phyloP scores from a whole-genome alignment of 2,329 filamentous ascomycete species.

The Ceratocystis variospora region DNA sequence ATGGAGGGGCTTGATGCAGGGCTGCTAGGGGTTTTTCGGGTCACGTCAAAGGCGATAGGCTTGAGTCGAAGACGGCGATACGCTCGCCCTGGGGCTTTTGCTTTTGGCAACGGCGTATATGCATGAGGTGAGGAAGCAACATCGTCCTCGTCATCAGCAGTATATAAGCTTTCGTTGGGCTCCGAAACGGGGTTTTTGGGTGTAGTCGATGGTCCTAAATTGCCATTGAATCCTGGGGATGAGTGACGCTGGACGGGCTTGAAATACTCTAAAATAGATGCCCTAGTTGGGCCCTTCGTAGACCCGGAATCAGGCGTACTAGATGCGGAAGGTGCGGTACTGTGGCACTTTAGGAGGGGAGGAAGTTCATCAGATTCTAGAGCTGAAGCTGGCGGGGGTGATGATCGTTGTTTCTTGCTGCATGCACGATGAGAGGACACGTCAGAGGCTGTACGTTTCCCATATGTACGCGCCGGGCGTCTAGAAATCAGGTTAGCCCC shows the following conservation, averaged over 20 bases:
- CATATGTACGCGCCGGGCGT: constrained; percentile 29
- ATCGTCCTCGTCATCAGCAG: not conserved
- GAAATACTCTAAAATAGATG: constrained; percentile 32
- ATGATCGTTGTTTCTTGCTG: constrained; percentile 23
- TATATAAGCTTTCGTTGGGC: not conserved
- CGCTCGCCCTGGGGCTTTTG: not conserved
- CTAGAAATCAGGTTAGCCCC: not conserved
- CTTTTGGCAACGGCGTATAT: not conserved
- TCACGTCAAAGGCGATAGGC: not conserved
- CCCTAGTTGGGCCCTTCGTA: constrained; percentile 21
- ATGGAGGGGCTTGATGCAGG: not conserved
- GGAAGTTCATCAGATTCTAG: not conserved
- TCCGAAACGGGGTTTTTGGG: not conserved
- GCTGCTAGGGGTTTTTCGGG: not conserved
- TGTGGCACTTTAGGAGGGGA: not conserved
- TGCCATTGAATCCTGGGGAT: not conserved
- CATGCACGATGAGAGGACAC: constrained; percentile 22
- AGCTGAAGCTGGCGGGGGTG: not conserved
- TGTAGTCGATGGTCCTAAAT: not conserved
- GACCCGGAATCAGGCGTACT: not conserved
- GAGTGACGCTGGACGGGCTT: constrained; percentile 24
- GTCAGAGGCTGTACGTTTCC: constrained; percentile 26
- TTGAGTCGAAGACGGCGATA: constrained; percentile 6
- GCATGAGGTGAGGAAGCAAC: not conserved
- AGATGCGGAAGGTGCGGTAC: not conserved